Evolutionary conservation across 352 stramenopile species (phyloP), one percentile per base, ranked within the genome.

Genomic region (Globisporangium takayamanum): DNA sequence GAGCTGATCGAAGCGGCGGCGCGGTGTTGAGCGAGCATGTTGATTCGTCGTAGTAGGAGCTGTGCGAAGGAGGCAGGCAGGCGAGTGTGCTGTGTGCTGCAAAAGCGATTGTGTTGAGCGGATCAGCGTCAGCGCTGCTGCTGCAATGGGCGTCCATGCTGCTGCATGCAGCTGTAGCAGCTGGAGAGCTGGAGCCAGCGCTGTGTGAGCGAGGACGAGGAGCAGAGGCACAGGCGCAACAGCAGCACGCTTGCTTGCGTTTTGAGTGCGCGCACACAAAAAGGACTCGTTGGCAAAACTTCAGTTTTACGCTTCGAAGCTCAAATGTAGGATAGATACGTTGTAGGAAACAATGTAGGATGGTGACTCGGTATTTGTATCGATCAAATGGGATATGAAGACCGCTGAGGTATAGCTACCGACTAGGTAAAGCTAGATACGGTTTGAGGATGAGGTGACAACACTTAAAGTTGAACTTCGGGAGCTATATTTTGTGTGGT

Each of bases 1-100:
- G 69, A 67, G 28, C 57, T 33, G 26, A 68, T 37, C 12, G 62
- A 16, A 33, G 57, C n/a, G 54, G 44, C 44, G 26, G 26, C 49
- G 30, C 48, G 67, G 64, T 60, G 67, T 55, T 55, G 56, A 45
- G 44, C 47, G 44, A 82, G 53, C 70, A 81, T 80, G 15, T 5
- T 50, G 50, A 15, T 44, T 18, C 5, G 41, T 22, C 2, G 41
- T 18, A 22, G 18, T 7, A 22, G 18, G 22, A 22, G 22, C 22
- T 22, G 22, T 22, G 22, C 22, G 22, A 22, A 22, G 22, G 22
- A 22, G 22, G 22, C 22, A 22, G 22, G 22, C 22, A 22, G 22
- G 22, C 22, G 15, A 47, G 14, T 14, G 41, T 47, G 58, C 41
- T 15, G 48, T 39, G 33, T 36, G 58, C 30, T 45, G 58, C 51